phyloP scores from a whole-genome alignment of 768 basidiomycete genomes.

The Agaricus sinodeliciosus region DNA sequence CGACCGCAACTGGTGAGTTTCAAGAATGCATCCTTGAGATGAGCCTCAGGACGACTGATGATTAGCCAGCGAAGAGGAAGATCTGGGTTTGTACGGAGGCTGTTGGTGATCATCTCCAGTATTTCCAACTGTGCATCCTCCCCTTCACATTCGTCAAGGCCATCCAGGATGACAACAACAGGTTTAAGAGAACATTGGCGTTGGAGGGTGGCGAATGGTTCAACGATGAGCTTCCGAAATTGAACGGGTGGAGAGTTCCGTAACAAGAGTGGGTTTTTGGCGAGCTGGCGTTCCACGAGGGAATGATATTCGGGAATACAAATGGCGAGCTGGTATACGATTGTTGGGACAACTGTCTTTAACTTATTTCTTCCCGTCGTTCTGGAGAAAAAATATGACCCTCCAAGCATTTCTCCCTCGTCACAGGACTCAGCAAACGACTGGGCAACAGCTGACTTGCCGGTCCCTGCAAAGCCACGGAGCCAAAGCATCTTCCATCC shows the following conservation, averaged over 20 bases:
- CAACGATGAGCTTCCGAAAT: constrained; percentile 1
- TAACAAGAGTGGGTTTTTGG: not conserved
- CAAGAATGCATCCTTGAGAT: not conserved
- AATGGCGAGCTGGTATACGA: constrained; percentile 3
- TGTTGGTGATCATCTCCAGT: not conserved
- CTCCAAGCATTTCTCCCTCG: not conserved
- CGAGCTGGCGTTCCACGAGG: not conserved
- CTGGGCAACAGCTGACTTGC: constrained; percentile 9
- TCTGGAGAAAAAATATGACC: constrained; percentile 5
- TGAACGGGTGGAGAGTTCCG: not conserved
- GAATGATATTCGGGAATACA: not conserved
- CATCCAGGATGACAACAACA: not conserved
- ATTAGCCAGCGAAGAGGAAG: not conserved
- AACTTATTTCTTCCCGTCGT: not conserved
- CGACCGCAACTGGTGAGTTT: not conserved
- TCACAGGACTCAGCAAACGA: not conserved
- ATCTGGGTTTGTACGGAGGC: not conserved
- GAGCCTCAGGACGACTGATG: not conserved
- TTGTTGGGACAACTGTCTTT: not conserved
- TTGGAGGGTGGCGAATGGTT: not conserved
- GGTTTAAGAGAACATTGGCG: not conserved
- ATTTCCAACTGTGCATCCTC: not conserved
- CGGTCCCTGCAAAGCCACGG: constrained; percentile 7
- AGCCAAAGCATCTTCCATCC: constrained; percentile 8
- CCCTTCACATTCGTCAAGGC: constrained; percentile 5